Evolutionary conservation across 352 stramenopile species (phyloP).

Genomic region (Thraustochytrium striatum): DNA sequence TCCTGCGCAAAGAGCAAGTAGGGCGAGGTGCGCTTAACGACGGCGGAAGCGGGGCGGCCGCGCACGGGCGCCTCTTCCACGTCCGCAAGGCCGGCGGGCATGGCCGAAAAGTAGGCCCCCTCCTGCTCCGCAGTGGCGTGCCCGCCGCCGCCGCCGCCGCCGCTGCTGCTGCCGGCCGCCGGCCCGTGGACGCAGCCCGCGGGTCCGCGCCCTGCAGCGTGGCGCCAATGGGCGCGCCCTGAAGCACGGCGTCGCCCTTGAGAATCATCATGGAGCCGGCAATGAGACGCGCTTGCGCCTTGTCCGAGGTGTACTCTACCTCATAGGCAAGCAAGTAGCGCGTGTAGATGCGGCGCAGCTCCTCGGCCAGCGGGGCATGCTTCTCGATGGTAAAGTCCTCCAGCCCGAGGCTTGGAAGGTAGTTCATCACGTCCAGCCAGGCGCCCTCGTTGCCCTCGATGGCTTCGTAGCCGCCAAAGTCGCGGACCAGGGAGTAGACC

Average conservation of each 20-base stretch:
- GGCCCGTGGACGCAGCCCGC: neutral
- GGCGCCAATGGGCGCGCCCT: constrained; percentile 26
- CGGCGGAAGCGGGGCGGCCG: no score
- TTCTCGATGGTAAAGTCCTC: constrained; percentile 3
- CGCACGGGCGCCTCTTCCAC: neutral
- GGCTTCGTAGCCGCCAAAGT: neutral
- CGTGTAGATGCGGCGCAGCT: constrained; percentile 17
- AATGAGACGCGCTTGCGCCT: neutral
- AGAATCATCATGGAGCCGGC: constrained; percentile 3
- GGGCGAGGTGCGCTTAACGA: neutral
- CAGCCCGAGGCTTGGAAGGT: neutral
- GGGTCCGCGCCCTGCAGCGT: neutral
- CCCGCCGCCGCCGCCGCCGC: no score
- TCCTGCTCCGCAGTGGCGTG: no score
- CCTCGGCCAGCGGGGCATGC: neutral
- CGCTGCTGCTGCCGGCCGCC: no score
- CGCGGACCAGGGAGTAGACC: constrained; percentile 32
- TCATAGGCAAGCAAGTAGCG: constrained; percentile 35
- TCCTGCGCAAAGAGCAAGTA: constrained; percentile 5
- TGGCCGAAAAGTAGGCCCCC: neutral
- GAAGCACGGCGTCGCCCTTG: neutral
- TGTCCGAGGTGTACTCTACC: neutral
- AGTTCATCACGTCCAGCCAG: neutral
- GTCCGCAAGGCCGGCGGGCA: neutral
- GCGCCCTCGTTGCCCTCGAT: constrained; percentile 4